These are phyloP conservation scores for Nosema muscidifuracis DNA, from an alignment of 371 early-diverging fungal species.

Conservation along the genomic window DNA sequence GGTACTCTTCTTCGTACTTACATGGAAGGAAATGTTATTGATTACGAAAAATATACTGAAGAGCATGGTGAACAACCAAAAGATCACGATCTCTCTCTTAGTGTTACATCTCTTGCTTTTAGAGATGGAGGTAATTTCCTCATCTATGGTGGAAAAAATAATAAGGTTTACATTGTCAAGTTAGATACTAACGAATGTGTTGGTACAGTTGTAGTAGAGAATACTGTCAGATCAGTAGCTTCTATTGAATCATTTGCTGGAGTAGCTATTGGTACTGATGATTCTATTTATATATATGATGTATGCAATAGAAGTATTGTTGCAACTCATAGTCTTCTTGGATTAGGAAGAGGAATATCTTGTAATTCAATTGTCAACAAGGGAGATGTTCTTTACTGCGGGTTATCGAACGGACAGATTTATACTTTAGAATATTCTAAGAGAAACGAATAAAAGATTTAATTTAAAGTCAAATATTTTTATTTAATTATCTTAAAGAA, in stretches of 20 bases:
- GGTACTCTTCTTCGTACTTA: constrained; percentile 64
- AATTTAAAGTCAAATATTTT: too few relatives aligned
- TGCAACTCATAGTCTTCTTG: constrained; percentile 34
- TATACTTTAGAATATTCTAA: constrained; percentile 31
- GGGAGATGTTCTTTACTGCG: constrained; percentile 53
- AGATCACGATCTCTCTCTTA: constrained; percentile 17
- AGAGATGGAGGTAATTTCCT: constrained; percentile 59
- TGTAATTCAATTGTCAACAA: constrained; percentile 47
- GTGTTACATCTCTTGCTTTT: constrained; percentile 53
- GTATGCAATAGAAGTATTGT: constrained; percentile 49
- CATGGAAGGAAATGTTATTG: constrained; percentile 61
- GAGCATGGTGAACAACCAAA: constrained; percentile 21
- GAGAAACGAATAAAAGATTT: constrained; percentile 1
- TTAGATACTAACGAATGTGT: constrained; percentile 40
- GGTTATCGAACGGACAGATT: constrained; percentile 54
- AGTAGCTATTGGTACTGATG: constrained; percentile 58
- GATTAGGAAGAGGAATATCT: constrained; percentile 43
- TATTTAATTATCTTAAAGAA: too few relatives aligned
- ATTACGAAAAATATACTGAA: constrained; percentile 18
- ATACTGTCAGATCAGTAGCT: constrained; percentile 52
- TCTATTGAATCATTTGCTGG: constrained; percentile 54
- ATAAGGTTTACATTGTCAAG: constrained; percentile 54
- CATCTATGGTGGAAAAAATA: constrained; percentile 59
- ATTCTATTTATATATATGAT: constrained; percentile 58
- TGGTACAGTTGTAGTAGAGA: constrained; percentile 37